Evolutionary conservation across 495 filamentous ascomycete genomes (phyloP), one percentile per base, ranked within the genome.

Genomic region (Bryoglossum gracile): DNA sequence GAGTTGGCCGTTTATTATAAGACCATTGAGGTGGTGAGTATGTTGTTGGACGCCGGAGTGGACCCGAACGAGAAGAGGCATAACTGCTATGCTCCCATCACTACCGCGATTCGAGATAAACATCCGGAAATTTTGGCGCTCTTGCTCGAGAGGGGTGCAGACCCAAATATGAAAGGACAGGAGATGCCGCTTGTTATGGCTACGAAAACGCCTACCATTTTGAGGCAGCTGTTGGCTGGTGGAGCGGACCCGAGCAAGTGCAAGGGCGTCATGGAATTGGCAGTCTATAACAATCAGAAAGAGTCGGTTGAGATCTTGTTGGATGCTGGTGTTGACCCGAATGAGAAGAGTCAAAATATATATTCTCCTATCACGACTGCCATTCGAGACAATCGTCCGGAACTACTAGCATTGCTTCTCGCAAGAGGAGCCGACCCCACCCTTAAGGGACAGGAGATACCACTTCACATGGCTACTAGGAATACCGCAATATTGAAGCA

Each of bases 301-400:
- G 72, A 75, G 8, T 68, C 68, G 0, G 71, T 81, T 8, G 56
- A 60, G 4, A 63, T 77, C n/a, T 62, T 81, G 9, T 61, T 77
- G 11, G 61, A 72, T 22, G 68, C 68, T 14, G 71, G 72, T 4
- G 69, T 73, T 24, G 68, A 73, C 35, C 72, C 71, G 3, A 74
- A 78, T 51, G 57, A 63, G 24, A 74, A 74, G 56, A 81, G 77
- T 50, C 72, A 78, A 46, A 74, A 74, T 24, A 68, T 71, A 41
- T 77, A 76, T 57, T 77, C 76, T 3, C 76, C 76, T 0, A 61
- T 80, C 0, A 77, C 72, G 61, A 75, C 76, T 2, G 65, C 75
- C 11, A 77, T 79, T 54, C 71, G 75, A 23, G 72, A 78, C 45
- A 68, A 77, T 45, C 63, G 69, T 24, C 43, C 62, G 13, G 70